Evolutionary conservation across 1,284 basidiomycete genomes (phyloP).

Genomic region (Puccinia triticina): DNA sequence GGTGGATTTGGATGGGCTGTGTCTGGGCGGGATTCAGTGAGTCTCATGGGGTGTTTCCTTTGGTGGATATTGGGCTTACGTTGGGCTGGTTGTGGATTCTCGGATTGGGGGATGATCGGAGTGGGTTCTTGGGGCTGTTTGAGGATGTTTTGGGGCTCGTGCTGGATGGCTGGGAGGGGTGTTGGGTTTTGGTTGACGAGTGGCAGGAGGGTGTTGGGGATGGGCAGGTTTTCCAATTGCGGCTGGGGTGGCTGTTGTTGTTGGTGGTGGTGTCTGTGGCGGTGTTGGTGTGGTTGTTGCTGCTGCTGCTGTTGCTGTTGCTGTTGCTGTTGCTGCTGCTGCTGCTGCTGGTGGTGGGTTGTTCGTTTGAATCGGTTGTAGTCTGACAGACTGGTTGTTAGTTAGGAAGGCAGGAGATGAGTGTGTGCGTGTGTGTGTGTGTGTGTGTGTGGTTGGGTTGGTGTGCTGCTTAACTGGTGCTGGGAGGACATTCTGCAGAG

Average conservation of each 20-base stretch:
- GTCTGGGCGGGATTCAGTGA: neutral
- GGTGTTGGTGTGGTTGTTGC: conserved; percentile 10
- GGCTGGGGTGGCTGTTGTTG: conserved; percentile 5
- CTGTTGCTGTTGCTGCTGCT: neutral
- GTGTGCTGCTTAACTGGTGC: conserved; percentile 36
- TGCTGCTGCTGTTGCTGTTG: conserved; percentile 3
- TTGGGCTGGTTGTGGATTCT: neutral
- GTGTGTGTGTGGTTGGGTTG: too few species aligned
- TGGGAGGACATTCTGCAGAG: conserved; percentile 41
- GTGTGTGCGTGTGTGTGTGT: too few species aligned
- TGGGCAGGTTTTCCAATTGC: neutral
- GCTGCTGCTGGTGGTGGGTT: neutral
- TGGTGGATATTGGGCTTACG: conserved; percentile 15
- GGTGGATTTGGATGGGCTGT: neutral
- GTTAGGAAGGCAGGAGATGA: too few species aligned
- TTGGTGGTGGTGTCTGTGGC: conserved; percentile 14
- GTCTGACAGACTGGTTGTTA: conserved; percentile 34
- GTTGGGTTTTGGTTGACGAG: neutral
- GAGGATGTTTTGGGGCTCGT: neutral
- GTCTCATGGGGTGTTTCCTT: neutral
- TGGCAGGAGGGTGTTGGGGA: neutral
- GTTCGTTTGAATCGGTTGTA: conserved; percentile 45
- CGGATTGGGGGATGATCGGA: neutral
- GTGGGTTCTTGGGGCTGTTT: neutral
- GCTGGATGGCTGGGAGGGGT: neutral